A percentile compares a stretch with the other conserved stretches of the same genome.
Evolutionary conservation across 371 early-diverging fungal genomes (phyloP).

Genomic region (Mucor racemosus): DNA sequence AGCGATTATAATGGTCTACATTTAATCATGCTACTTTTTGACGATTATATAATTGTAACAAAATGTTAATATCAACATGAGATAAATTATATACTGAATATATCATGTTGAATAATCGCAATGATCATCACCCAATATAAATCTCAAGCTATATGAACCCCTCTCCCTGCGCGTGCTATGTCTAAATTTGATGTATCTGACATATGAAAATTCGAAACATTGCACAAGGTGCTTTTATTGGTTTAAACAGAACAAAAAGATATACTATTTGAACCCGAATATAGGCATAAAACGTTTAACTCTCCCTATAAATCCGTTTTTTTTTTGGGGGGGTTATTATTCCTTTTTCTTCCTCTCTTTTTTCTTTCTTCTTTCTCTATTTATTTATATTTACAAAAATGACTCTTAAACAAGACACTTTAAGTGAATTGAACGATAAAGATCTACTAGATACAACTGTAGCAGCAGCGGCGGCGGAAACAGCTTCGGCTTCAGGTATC

Average conservation of each 20-base stretch:
- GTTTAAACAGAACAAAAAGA: background rate
- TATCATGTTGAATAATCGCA: background rate
- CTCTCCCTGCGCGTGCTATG: background rate
- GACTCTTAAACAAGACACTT: background rate
- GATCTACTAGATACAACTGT: background rate
- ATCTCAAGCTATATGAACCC: background rate
- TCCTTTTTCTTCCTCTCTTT: background rate
- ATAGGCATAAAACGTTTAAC: conserved; percentile 7
- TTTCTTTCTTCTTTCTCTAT: background rate
- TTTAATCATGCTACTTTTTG: background rate
- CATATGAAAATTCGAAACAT: conserved; percentile 6
- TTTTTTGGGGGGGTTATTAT: background rate
- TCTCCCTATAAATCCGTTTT: background rate
- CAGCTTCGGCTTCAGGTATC: background rate
- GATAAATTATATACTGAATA: background rate
- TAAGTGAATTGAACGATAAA: background rate
- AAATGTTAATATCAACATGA: background rate
- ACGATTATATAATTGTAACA: background rate
- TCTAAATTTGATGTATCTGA: background rate
- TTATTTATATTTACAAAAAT: background rate
- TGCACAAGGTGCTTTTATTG: background rate
- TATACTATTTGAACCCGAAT: background rate
- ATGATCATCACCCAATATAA: background rate
- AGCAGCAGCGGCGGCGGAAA: conserved; percentile 3
- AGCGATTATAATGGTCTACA: background rate